phyloP scores from a whole-genome alignment of 345 rosid genomes.

The Pistacia integerrima region DNA sequence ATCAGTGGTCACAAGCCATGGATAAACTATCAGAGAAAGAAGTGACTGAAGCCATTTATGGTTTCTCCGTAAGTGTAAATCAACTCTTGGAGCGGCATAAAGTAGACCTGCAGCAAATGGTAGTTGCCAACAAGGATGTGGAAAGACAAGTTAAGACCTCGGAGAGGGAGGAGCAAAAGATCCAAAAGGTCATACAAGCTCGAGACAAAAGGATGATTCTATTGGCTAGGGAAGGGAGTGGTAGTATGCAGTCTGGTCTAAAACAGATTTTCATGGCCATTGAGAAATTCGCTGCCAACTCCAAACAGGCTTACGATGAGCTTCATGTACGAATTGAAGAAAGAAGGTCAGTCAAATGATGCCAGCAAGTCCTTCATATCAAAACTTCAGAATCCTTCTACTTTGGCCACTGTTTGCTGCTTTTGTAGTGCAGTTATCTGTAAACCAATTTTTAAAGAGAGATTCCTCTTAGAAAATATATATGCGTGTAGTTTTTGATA shows the following conservation, averaged over 20 bases:
- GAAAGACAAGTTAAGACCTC: slow-evolving; percentile 43
- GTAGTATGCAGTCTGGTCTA: slow-evolving; percentile 32
- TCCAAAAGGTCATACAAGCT: slow-evolving; percentile 34
- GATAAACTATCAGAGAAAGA: slow-evolving; percentile 40
- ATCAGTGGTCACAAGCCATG: slow-evolving; percentile 53
- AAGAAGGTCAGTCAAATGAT: slow-evolving; percentile 6
- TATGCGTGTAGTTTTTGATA: background rate
- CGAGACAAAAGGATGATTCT: slow-evolving; percentile 26
- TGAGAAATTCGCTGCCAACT: slow-evolving; percentile 41
- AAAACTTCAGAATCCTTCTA: background rate
- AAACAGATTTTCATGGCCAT: slow-evolving; percentile 39
- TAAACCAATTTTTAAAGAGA: background rate
- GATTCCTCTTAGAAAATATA: background rate
- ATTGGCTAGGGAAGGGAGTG: slow-evolving; percentile 10
- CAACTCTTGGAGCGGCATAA: slow-evolving; percentile 34
- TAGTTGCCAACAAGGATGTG: slow-evolving; percentile 36
- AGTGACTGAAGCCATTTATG: slow-evolving; percentile 38
- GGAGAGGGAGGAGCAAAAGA: slow-evolving; percentile 46
- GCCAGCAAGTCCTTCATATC: slow-evolving; percentile 6
- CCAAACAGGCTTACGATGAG: slow-evolving; percentile 32
- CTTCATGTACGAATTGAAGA: slow-evolving; percentile 29
- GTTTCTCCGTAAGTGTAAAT: slow-evolving; percentile 28
- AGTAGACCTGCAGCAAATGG: slow-evolving; percentile 34
- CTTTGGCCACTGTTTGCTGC: background rate
- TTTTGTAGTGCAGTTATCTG: background rate